Percentiles rank a stretch among this genome's conserved stretches.
phyloP scores from a whole-genome alignment of 202 grass and related monocot species.

The Dendrocalamus latiflorus region DNA sequence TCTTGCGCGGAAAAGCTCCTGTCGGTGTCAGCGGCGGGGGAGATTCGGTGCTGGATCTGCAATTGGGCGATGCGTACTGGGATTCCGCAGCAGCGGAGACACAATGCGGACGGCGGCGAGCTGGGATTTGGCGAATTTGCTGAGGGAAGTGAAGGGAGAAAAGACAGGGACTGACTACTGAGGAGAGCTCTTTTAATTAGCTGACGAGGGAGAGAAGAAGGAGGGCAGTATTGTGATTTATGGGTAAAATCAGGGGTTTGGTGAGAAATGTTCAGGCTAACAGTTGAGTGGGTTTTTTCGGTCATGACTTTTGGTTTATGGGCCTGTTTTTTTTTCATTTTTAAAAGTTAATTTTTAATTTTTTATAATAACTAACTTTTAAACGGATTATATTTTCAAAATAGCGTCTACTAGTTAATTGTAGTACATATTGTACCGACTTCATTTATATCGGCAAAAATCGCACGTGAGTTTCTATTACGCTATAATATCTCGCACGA shows the following conservation, averaged over 20 bases:
- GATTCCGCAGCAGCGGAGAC: constrained; percentile 17
- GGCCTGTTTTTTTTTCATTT: too few species aligned
- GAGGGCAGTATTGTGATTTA: constrained; percentile 3
- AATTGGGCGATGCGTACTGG: not conserved
- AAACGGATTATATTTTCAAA: too few species aligned
- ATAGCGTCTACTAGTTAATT: too few species aligned
- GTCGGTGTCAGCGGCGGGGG: not conserved
- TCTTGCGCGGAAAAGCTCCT: constrained; percentile 8
- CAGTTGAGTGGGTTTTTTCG: too few species aligned
- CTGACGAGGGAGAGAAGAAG: not conserved
- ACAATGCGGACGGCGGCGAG: constrained; percentile 18
- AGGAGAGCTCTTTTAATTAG: constrained; percentile 32
- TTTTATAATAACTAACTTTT: too few species aligned
- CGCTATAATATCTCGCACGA: too few species aligned
- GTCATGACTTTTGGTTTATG: too few species aligned
- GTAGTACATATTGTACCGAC: too few species aligned
- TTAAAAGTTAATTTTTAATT: too few species aligned
- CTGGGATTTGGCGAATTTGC: constrained; percentile 32
- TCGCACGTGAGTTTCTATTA: too few species aligned
- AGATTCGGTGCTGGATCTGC: constrained; percentile 19
- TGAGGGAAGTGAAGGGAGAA: constrained; percentile 9
- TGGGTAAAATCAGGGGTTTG: not conserved
- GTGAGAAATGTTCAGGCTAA: not conserved
- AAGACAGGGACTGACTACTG: constrained; percentile 6
- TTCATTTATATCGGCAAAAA: too few species aligned